Evolutionary conservation across 805 yeast genomes (phyloP), one percentile per base, ranked within the genome.

Genomic region (Tetrapisispora fleetii): DNA sequence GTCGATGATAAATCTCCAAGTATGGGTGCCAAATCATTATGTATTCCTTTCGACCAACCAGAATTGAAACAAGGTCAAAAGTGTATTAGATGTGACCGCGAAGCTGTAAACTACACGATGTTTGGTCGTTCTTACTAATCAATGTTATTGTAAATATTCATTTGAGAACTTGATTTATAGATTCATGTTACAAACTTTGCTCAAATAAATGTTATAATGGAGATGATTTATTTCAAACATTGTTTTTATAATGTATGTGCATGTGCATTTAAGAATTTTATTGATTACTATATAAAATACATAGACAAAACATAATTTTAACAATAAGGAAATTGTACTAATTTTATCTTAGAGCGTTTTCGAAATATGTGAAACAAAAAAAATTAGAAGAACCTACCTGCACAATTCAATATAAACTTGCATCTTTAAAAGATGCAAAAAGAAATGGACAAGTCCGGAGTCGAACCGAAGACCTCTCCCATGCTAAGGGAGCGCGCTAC

Each of bases 11-110:
- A 86, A 68, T 88, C 99, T 22, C 99, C 99, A 65, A 81, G 95
- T 46, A 93, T 93, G 99, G 99, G 99, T 65, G 99, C 99, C 57
- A 93, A 93, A 76, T 85, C 96, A 19, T 77, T 93, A 69, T 93
- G 99, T 79, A 90, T 90, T 67, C 99, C 99, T 56, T 82, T 81
- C 64, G 85, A 86, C 37, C 98, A 91, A 74, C 96, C 96, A 51
- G 79, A 72, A 60, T 77, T 91, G 68, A 79, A 79, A 67, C 72
- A 67, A 56, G 91, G 83, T 58, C 86, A 88, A 56, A 83, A 81
- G 68, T 95, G 99, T 81, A 83, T 88, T 54, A 84, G 74, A 62
- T 93, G 98, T 78, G 85, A 76, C 54, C 73, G 70, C 58, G 69
- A 71, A 40, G 99, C 99, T 39, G 67, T 79, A 53, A 77, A 79